Conservation (phyloP, 108 stramenopile species). For the Tribonema minus region DNA sequence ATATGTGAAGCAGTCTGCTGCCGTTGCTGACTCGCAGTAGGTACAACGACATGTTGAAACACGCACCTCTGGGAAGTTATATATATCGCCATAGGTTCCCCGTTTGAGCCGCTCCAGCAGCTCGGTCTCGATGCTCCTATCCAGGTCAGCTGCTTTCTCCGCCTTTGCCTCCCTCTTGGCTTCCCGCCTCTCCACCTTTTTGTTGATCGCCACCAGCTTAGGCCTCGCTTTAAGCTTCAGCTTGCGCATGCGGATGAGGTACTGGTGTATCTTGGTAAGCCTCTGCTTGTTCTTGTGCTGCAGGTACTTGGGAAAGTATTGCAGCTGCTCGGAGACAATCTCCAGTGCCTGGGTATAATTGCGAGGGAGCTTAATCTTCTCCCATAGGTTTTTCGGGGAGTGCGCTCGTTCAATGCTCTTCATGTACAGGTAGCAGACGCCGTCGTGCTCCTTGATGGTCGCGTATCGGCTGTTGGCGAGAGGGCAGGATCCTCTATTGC, state of each 20-base stretch:
- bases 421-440: constrained; percentile 75
- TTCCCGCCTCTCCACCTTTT: constrained; percentile 84
- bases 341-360: constrained; percentile 88
- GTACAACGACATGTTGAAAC: too few relatives aligned
- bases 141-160: constrained; percentile 82
- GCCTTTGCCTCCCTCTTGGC: constrained; percentile 85
- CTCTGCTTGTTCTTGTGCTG: constrained; percentile 94
- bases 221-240: constrained; percentile 79
- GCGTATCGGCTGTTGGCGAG: constrained; percentile 94
- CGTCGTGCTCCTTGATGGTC: constrained; percentile 90
- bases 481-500: constrained; percentile 89
- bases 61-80: constrained; percentile 92
- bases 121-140: constrained; percentile 83
- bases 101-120: constrained; percentile 83
- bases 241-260: constrained; percentile 92
- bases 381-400: constrained; percentile 94
- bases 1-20: too few relatives aligned
- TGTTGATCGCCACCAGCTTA: constrained; percentile 68
- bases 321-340: constrained; percentile 82
- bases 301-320: constrained; percentile 84
- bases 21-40: too few relatives aligned
- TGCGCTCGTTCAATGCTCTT: constrained; percentile 97
- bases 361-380: constrained; percentile 80
- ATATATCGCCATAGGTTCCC: constrained; percentile 93
- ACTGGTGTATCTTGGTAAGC: constrained; percentile 97